Percentiles rank a stretch among this genome's conserved stretches.
Evolutionary conservation across 108 stramenopile genomes (phyloP).

Genomic region (Cyclotella atomus): DNA sequence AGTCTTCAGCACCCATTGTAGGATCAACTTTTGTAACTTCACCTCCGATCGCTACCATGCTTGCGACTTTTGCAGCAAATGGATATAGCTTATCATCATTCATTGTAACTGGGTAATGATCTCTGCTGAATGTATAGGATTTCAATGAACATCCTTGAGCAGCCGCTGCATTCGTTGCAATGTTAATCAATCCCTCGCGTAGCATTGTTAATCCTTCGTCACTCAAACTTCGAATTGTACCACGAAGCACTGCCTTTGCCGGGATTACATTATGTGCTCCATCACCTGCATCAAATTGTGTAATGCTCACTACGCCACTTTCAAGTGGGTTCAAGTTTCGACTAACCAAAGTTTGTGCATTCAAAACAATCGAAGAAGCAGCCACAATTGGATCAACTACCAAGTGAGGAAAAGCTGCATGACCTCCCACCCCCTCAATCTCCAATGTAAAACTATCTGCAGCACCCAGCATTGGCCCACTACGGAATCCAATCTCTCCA

Average conservation of each 20-base stretch:
- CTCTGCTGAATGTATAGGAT: slow-evolving; percentile 60
- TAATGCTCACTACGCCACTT: slow-evolving; percentile 74
- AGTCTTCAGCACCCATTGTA: slow-evolving; percentile 95
- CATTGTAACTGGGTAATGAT: slow-evolving; percentile 89
- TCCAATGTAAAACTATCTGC: slow-evolving; percentile 81
- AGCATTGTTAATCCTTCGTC: slow-evolving; percentile 65
- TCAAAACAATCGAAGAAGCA: slow-evolving; percentile 78
- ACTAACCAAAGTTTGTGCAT: slow-evolving; percentile 85
- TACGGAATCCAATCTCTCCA: slow-evolving; percentile 73
- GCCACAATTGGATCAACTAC: slow-evolving; percentile 89
- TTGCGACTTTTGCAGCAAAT: slow-evolving; percentile 70
- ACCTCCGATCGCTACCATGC: slow-evolving; percentile 59
- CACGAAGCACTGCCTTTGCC: slow-evolving; percentile 59
- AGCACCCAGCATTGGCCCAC: slow-evolving; percentile 86
- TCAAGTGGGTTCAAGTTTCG: slow-evolving; percentile 77
- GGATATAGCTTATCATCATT: slow-evolving; percentile 81
- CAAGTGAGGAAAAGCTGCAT: slow-evolving; percentile 92
- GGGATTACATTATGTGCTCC: slow-evolving; percentile 88
- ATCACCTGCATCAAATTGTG: slow-evolving; percentile 70
- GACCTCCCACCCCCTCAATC: slow-evolving; percentile 90
- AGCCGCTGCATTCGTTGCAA: slow-evolving; percentile 61
- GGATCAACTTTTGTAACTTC: slow-evolving; percentile 61
- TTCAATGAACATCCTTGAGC: slow-evolving; percentile 80
- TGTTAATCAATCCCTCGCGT: slow-evolving; percentile 61
- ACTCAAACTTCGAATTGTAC: slow-evolving; percentile 89